phyloP scores from a whole-genome alignment of 306 rosid species.

The Malus sieversii region DNA sequence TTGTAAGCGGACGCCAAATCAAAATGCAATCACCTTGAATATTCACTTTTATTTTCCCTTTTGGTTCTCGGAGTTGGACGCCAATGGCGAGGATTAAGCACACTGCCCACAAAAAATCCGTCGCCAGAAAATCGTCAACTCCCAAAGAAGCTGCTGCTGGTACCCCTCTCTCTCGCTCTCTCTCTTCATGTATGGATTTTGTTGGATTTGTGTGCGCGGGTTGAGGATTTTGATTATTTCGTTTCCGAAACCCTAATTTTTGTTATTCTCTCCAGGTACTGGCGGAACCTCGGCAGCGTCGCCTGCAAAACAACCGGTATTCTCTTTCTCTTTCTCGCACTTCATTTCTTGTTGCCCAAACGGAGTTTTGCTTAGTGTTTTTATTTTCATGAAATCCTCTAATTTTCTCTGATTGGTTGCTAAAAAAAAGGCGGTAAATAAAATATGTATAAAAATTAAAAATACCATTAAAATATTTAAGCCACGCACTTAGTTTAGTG shows the following conservation, averaged over 20 bases:
- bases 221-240: not conserved
- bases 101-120: not conserved
- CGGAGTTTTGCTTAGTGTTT: not conserved
- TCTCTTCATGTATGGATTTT: not conserved
- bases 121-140: too few relatives aligned
- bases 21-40: not conserved
- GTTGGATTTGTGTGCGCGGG: not conserved
- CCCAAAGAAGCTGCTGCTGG: too few relatives aligned
- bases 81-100: not conserved
- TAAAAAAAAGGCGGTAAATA: not conserved
- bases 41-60: not conserved
- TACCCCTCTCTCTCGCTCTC: conserved; percentile 3
- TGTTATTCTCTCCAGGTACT: not conserved
- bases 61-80: too few relatives aligned
- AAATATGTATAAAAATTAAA: too few relatives aligned
- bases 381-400: not conserved
- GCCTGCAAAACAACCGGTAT: conserved; percentile 19
- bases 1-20: too few relatives aligned
- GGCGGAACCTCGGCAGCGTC: conserved; percentile 2
- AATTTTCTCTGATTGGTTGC: not conserved
- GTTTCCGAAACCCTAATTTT: conserved; percentile 21
- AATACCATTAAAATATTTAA: too few relatives aligned
- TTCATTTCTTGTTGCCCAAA: not conserved
- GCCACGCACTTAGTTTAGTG: not conserved
- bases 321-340: not conserved